Base-by-base conservation (phyloP, 139 green algal genomes). In the Chlorella sp. region DNA sequence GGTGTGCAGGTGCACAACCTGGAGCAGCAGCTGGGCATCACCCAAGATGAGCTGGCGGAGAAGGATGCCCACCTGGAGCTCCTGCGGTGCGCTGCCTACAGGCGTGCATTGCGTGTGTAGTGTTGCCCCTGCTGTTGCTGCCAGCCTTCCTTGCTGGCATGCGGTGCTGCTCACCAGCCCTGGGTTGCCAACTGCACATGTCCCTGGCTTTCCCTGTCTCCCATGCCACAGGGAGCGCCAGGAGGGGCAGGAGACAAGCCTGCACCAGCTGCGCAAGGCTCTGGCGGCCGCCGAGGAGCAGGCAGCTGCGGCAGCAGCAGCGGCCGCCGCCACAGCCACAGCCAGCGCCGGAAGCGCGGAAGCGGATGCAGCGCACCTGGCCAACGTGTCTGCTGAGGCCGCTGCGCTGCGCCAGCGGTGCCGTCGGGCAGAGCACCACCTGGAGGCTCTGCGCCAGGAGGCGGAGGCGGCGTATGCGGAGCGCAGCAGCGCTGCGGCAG, bases 41-140 rank as follows among this genome's bases (percentile, higher is more conserved):
- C 75, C 1, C 75, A 26, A 1, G 75, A 82, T 2, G 75, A 82
- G 75, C 75, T 82, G 57, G 36, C 34, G 36, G 34, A 82, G 60
- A 82, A 82, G 57, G 76, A 82, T 17, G 60, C 76, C 1, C 76
- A 82, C 76, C 60, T 82, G 60, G 76, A 82, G 34, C 21, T 81
- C 32, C 74, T 81, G 25, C 41, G 74, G 74, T 68, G 51, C 1
- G 73, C 21, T n/a, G 70, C 20, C 9, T n/a, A 28, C n/a, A n/a
- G n/a, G n/a, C n/a, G n/a, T n/a, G n/a, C n/a, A n/a, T n/a, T n/a
- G n/a, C n/a, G n/a, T n/a, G n/a, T n/a, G n/a, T n/a, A n/a, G n/a
- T n/a, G n/a, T n/a, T n/a, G n/a, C n/a, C n/a, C n/a, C n/a, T n/a
- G n/a, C n/a, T n/a, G n/a, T n/a, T n/a, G n/a, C n/a, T n/a, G n/a